Base-by-base conservation (phyloP, 768 basidiomycete species). In the Pisolithus sp. region DNA sequence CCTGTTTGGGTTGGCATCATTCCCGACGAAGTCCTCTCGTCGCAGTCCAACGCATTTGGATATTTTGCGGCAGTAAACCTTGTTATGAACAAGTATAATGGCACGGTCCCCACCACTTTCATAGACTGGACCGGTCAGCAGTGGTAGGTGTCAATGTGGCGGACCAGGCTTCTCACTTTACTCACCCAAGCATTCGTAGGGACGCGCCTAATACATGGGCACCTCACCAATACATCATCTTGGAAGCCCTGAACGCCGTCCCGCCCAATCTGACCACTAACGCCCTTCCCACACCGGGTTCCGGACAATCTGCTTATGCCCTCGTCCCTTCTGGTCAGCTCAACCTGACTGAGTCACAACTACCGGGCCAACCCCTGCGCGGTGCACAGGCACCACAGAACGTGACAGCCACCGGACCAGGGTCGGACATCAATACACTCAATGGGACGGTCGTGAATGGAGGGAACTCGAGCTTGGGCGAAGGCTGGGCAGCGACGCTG, bases 151-250 rank as follows among this genome's bases (percentile, higher is more conserved):
- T 51, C 12, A 24, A 4, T 17, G 50, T 17, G 17, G 31, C 54
- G 34, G 12, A 17, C 13, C 10, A 38, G 43, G 28, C 37, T 45
- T 34, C 37, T 43, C 23, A 10, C 37, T 28, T 5, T 24, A 46
- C 36, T 50, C 3, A 17, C 24, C 23, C 10, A 9, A 41, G 13
- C 26, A 7, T 20, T 21, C 38, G 17, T 47, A 86, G 85, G 87
- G 88, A 90, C 61, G 79, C 85, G 23, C 91, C 92, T n/a, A 93
- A 93, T 60, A 68, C 85, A 2, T 96, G 91, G 92, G 89, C 89
- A 15, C 86, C 88, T 8, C 86, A 90, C 59, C 86, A 87, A 56
- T 85, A 91, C 66, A 88, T 95, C 55, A 70, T 80, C 23, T 76
- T 95, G 42, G 74, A 85, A 51, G 92, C 93, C 0, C 79, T 97